Evolutionary conservation across 768 basidiomycete genomes (phyloP).

Genomic region (Gloeostereum incarnatum): DNA sequence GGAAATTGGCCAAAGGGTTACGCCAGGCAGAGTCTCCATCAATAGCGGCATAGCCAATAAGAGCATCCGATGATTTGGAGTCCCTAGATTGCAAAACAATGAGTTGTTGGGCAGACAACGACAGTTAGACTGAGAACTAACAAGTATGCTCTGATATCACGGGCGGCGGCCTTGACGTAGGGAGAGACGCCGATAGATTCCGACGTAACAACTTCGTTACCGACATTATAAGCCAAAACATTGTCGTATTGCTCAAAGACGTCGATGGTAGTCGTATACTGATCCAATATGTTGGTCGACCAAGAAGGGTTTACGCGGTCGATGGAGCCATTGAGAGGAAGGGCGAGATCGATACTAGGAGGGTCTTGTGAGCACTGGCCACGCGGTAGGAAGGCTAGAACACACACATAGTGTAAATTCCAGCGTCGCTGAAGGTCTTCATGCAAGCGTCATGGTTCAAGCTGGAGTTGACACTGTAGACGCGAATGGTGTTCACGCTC

Average conservation of each 20-base stretch:
- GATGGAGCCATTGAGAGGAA: constrained; percentile 82
- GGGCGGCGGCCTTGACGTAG: constrained; percentile 86
- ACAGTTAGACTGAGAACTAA: constrained; percentile 22
- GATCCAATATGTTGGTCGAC: constrained; percentile 72
- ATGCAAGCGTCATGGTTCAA: constrained; percentile 87
- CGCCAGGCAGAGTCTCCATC: constrained; percentile 61
- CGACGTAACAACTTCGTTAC: constrained; percentile 66
- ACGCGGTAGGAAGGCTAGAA: neutral
- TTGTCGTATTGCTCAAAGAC: constrained; percentile 83
- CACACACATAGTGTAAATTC: constrained; percentile 84
- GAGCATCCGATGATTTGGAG: constrained; percentile 51
- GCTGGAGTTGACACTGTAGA: constrained; percentile 79
- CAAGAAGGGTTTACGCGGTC: constrained; percentile 66
- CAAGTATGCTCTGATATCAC: constrained; percentile 83
- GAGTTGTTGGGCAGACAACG: constrained; percentile 1
- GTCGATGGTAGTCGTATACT: constrained; percentile 72
- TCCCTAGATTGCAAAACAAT: constrained; percentile 31
- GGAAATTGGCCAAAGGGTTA: constrained; percentile 62
- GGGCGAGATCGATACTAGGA: constrained; percentile 72
- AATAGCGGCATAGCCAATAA: constrained; percentile 83
- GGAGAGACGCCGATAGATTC: constrained; percentile 56
- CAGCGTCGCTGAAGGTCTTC: constrained; percentile 61
- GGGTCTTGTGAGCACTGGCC: constrained; percentile 1
- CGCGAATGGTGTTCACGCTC: constrained; percentile 73
- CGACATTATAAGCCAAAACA: constrained; percentile 82